Percentiles rank a stretch among this genome's conserved stretches.
Evolutionary conservation across 108 stramenopile genomes (phyloP).

Genomic region (Phaeodactylum tricornutum): DNA sequence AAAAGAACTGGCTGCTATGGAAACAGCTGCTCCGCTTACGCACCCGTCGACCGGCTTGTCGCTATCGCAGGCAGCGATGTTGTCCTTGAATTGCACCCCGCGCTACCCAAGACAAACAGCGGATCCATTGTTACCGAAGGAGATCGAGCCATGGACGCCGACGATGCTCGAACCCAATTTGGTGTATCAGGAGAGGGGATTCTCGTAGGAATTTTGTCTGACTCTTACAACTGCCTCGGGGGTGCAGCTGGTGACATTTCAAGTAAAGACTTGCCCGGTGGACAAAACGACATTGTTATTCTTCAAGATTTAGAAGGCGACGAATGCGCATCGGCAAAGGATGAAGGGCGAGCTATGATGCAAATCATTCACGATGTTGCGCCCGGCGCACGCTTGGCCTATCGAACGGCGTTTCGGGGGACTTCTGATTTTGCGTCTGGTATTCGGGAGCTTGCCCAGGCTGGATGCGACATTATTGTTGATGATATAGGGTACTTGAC

Average conservation of each 20-base stretch:
- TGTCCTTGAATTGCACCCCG: too few relatives aligned
- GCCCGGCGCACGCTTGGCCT: conserved; percentile 2
- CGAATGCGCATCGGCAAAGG: background rate
- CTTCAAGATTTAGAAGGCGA: background rate
- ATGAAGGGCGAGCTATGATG: conserved; percentile 28
- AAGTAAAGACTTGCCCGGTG: conserved; percentile 14
- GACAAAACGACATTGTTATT: background rate
- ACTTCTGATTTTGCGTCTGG: background rate
- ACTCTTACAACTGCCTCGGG: conserved; percentile 5
- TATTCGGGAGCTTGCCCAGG: background rate
- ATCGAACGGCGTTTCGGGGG: background rate
- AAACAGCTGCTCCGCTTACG: too few relatives aligned
- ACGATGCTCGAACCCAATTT: too few relatives aligned
- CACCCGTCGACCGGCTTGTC: too few relatives aligned
- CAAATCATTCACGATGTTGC: conserved; percentile 23
- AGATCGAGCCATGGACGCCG: too few relatives aligned
- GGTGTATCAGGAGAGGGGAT: too few relatives aligned
- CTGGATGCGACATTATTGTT: conserved; percentile 2
- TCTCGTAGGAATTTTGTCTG: conserved; percentile 21
- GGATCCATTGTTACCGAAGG: too few relatives aligned
- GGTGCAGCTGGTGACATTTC: conserved; percentile 5
- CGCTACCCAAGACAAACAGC: too few relatives aligned
- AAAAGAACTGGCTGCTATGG: too few relatives aligned
- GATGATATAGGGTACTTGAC: background rate
- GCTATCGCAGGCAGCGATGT: too few relatives aligned